A percentile compares a stretch with the other conserved stretches of the same genome.
Evolutionary conservation across 2,329 filamentous ascomycete genomes (phyloP).

Genomic region (Aspergillus pseudoterreus): DNA sequence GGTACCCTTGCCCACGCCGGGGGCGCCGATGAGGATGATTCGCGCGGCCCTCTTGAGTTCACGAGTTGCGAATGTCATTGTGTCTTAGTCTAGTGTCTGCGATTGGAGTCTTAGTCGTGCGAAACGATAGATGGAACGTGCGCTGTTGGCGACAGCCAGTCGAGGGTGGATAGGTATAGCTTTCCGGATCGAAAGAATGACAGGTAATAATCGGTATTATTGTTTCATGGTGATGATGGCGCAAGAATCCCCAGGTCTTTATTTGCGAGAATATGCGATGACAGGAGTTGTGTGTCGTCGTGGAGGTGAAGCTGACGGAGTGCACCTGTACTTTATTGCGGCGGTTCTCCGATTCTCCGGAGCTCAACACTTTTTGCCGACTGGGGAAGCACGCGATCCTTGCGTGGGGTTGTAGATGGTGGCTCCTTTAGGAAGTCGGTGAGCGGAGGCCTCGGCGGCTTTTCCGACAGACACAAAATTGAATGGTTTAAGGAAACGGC

Average conservation of each 20-base stretch:
- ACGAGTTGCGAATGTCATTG: slow-evolving; percentile 35
- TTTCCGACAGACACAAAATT: slow-evolving; percentile 4
- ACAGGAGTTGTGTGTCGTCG: background rate
- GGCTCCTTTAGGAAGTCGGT: slow-evolving; percentile 32
- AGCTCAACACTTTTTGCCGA: slow-evolving; percentile 3
- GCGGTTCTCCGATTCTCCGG: background rate
- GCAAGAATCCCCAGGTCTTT: background rate
- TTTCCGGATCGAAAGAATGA: background rate
- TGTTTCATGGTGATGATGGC: background rate
- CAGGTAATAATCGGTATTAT: background rate
- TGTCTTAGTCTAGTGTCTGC: background rate
- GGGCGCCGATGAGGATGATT: slow-evolving; percentile 90
- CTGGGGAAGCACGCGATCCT: slow-evolving; percentile 19
- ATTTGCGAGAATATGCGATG: background rate
- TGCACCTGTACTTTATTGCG: background rate
- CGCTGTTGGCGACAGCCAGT: background rate
- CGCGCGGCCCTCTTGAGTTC: slow-evolving; percentile 76
- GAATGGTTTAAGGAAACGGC: no score
- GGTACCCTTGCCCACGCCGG: slow-evolving; percentile 96
- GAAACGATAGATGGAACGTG: background rate
- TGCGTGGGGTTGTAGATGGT: slow-evolving; percentile 25
- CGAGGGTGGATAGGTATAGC: background rate
- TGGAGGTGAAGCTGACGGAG: background rate
- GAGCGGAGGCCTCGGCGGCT: slow-evolving; percentile 20
- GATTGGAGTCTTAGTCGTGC: background rate